These are phyloP conservation scores for Phytophthora constricta DNA, from an alignment of 352 stramenopile species.

Conservation along the genomic window DNA sequence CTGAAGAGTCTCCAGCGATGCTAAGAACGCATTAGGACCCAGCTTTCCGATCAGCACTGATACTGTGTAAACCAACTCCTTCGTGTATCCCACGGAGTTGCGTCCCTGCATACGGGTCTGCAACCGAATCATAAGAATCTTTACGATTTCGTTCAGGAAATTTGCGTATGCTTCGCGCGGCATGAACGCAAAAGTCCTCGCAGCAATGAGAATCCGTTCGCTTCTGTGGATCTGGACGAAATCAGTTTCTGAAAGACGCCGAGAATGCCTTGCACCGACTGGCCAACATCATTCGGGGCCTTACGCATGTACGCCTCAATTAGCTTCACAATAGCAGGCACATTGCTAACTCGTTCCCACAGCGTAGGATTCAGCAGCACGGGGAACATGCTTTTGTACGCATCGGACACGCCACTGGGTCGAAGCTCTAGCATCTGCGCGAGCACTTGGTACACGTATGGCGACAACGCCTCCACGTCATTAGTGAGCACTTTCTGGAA, in stretches of 20 bases:
- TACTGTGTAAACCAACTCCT: constrained; percentile 92
- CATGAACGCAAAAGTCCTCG: constrained; percentile 91
- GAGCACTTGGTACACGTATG: constrained; percentile 99
- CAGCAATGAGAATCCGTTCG: constrained; percentile 94
- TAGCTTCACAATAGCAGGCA: constrained; percentile 96
- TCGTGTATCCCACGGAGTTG: constrained; percentile 83
- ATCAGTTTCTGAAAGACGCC: constrained; percentile 99
- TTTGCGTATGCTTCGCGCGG: constrained; percentile 71
- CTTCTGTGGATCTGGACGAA: constrained; percentile 92
- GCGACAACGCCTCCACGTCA: constrained; percentile 93
- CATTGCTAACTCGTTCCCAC: constrained; percentile 97
- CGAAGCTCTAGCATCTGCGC: constrained; percentile 97
- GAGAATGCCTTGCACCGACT: constrained; percentile 87
- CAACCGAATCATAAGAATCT: constrained; percentile 95
- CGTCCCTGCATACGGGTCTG: constrained; percentile 91
- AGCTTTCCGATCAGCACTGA: constrained; percentile 91
- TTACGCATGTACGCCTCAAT: constrained; percentile 97
- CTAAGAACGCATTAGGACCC: constrained; percentile 78
- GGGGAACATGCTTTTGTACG: constrained; percentile 96
- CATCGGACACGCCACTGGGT: constrained; percentile 85
- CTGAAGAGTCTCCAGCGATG: constrained; percentile 88
- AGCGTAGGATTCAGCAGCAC: constrained; percentile 93
- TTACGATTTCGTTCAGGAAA: constrained; percentile 92
- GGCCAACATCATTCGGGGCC: constrained; percentile 89
- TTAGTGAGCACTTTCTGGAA: constrained; percentile 98